Base-by-base conservation (phyloP, 805 yeast genomes). In the Priceomyces haplophilus region DNA sequence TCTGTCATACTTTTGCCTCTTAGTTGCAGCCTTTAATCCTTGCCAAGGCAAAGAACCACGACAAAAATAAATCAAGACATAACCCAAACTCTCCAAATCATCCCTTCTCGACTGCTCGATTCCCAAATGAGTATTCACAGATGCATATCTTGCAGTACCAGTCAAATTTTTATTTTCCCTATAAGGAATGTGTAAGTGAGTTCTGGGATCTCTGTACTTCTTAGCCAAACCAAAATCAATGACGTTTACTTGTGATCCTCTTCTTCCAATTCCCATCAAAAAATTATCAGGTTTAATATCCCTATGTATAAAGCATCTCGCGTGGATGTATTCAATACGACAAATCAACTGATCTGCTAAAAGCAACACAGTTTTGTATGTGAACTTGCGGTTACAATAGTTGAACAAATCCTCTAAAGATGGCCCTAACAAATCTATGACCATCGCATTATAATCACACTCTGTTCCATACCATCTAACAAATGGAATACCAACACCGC, bases 31-130 rank as follows among this genome's bases (percentile, higher is more conserved):
- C 67, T 89, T 89, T 58, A 91, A 78, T 3, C 99, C 99, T 69
- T 91, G 99, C 99, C 99, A 91, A 42, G 99, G 99, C 56, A 91
- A 79, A 13, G 95, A 85, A 34, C 99, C 98, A 45, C 96, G 81
- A 65, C 96, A 85, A 62, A 91, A 93, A 68, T 91, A 91, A 54
- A 91, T 87, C 55, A 93, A 75, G 41, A 91, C 97, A 61, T 91
- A 91, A 39, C 97, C 98, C 58, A 91, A 77, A 48, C 93, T 83
- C 69, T 93, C 99, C 55, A 91, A 76, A 64, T 91, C 99, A 67
- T 91, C 99, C 64, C 99, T 81, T 72, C 99, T 82, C 55, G 89
- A 82, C 69, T 91, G 99, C 64, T 91, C 99, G 54, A 91, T 86
- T 43, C 99, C 99, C 63, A 93, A 73, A 68, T 91, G 99, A 27